Conservation (phyloP, 2,329 filamentous ascomycete species). For the Calonectria hongkongensis region DNA sequence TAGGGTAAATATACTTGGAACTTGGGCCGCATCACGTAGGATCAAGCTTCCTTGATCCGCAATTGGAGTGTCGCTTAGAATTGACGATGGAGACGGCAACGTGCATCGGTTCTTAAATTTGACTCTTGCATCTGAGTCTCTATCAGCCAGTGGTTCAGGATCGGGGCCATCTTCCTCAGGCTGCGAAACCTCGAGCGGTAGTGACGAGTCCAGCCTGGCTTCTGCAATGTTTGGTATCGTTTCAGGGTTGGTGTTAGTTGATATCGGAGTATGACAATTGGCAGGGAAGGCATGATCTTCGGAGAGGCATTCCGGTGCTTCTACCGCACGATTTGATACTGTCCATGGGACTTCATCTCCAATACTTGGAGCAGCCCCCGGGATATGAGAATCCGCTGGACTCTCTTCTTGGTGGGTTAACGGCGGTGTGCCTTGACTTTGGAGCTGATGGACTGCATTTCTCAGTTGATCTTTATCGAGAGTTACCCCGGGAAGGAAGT, state of each 20-base stretch:
- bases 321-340: neutral
- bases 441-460: neutral
- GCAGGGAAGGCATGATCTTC: neutral
- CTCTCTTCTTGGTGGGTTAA: neutral
- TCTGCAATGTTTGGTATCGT: neutral
- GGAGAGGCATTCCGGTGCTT: neutral
- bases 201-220: neutral
- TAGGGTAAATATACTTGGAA: neutral
- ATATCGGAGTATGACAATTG: neutral
- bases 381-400: neutral
- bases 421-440: neutral
- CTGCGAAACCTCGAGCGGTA: neutral
- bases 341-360: neutral
- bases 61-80: neutral
- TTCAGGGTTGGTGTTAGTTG: neutral
- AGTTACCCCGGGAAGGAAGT: neutral
- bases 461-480: neutral
- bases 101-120: too few species aligned
- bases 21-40: slow-evolving; percentile 3
- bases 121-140: neutral
- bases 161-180: neutral
- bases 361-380: neutral
- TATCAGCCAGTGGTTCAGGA: too few species aligned
- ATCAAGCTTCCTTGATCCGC: slow-evolving; percentile 12
- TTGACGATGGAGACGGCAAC: neutral